phyloP scores from a whole-genome alignment of 768 basidiomycete genomes.

The Calocera viscosa region DNA sequence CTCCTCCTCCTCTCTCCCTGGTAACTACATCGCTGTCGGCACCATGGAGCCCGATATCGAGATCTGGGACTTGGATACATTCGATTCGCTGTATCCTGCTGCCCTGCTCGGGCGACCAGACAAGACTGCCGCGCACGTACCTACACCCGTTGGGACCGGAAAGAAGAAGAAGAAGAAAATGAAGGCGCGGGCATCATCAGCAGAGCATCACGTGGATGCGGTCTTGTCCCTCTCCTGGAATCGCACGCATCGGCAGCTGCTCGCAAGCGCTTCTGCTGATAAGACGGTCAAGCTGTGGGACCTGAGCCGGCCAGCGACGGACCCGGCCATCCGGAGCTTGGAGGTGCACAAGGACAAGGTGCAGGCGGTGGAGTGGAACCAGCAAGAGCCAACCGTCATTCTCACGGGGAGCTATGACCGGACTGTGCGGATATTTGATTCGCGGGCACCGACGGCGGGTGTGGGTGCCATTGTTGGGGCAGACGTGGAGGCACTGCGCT shows the following conservation, averaged over 20 bases:
- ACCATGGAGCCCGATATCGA: conserved; percentile 97
- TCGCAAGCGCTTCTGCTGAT: conserved; percentile 88
- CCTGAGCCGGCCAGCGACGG: conserved; percentile 48
- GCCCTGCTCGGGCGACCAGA: conserved; percentile 84
- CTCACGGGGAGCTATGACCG: conserved; percentile 91
- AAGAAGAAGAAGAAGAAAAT: conserved; percentile 92
- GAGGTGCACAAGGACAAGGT: conserved; percentile 84
- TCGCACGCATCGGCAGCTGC: conserved; percentile 68
- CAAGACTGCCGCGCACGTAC: conserved; percentile 64
- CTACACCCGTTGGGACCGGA: conserved; percentile 72
- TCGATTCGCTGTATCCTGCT: conserved; percentile 90
- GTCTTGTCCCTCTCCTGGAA: conserved; percentile 94
- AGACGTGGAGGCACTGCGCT: conserved; percentile 85
- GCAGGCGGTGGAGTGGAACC: conserved; percentile 93
- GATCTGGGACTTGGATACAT: conserved; percentile 89
- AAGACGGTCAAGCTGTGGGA: conserved; percentile 97
- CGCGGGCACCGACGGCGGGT: conserved; percentile 64
- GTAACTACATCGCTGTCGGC: conserved; percentile 91
- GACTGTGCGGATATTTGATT: conserved; percentile 89
- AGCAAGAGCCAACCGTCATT: conserved; percentile 72
- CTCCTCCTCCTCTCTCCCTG: conserved; percentile 30
- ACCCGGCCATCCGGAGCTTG: conserved; percentile 74
- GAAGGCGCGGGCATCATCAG: conserved; percentile 48
- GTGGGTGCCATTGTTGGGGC: conserved; percentile 78
- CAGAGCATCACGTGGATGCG: conserved; percentile 80